Evolutionary conservation across 2,329 filamentous ascomycete genomes (phyloP), one percentile per base, ranked within the genome.

Genomic region (Nannizziopsis barbatae): DNA sequence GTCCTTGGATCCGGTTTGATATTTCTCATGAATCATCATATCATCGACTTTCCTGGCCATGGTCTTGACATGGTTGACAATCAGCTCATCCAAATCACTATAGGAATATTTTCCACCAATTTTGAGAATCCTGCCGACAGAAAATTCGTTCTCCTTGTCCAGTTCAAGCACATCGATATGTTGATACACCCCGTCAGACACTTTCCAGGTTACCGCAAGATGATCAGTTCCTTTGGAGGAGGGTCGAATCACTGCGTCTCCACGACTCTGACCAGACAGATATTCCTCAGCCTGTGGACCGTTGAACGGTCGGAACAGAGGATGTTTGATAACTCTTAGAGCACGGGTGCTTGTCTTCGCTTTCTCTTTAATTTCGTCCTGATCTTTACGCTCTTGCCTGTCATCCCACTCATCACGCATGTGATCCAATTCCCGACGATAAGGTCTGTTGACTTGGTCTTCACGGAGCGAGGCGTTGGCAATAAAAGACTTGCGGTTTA

Each of bases 1-100:
- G 52, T 80, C 75, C 60, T 83, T 83, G 53, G 80, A 89, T 52
- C 84, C 81, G 54, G 79, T 79, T 69, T 94, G 87, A 73, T 85
- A 98, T 67, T 95, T 95, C 64, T 96, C 90, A 65, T 95, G 83
- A 56, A 83, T 79, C 75, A 87, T 92, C 73, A 98, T 82, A 72
- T 98, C 90, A 56, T 94, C 87, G 45, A 96, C 90, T 75, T 98
- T 98, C 68, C 84, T 86, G 14, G 88, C 85, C 92, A 96, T 98
- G 45, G 89, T 86, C 71, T 95, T 92, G 62, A 98, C 86, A 63
- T 98, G 92, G 61, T 92, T 85, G 62, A 94, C 89, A 57, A 98
- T 96, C 70, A 98, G 69, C 65, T 98, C 92, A 68, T 98, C 92
- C 52, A 98, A 74, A 81, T 98, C 92, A 52, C 81, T 87, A 71